These are phyloP conservation scores for Nakazawaea ambrosiae DNA, from an alignment of 805 yeast species.

Conservation along the genomic window DNA sequence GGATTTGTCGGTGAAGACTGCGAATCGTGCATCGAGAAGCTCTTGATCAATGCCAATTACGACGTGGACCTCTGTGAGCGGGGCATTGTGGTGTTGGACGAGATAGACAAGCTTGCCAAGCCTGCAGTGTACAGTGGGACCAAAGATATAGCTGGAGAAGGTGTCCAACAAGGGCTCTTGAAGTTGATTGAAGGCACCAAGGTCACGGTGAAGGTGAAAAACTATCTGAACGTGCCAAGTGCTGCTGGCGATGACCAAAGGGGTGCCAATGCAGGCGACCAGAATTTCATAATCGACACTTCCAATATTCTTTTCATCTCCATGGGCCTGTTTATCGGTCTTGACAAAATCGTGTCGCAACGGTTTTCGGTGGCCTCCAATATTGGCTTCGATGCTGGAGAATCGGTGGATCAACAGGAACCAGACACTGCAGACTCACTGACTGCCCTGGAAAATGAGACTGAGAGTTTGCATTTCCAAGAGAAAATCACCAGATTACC, in stretches of 20 bases:
- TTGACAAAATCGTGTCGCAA: constrained; percentile 39
- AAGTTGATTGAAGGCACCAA: constrained; percentile 52
- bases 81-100: constrained; percentile 56
- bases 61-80: constrained; percentile 46
- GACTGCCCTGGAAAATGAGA: not conserved
- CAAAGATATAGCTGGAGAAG: constrained; percentile 58
- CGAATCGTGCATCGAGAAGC: constrained; percentile 47
- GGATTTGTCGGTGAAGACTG: constrained; percentile 64
- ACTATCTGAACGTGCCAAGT: constrained; percentile 10
- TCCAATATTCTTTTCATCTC: constrained; percentile 48
- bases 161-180: constrained; percentile 54
- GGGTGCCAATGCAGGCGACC: constrained; percentile 17
- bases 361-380: constrained; percentile 25
- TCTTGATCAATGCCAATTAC: constrained; percentile 41
- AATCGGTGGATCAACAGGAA: constrained; percentile 10
- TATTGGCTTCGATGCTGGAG: constrained; percentile 17
- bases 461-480: not conserved
- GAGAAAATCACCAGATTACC: constrained; percentile 2
- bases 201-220: constrained; percentile 34
- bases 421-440: too few relatives aligned
- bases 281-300: constrained; percentile 43
- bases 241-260: constrained; percentile 4
- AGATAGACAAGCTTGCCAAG: constrained; percentile 50
- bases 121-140: constrained; percentile 39
- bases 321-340: constrained; percentile 59